Conservation (phyloP, 2,329 filamentous ascomycete genomes). For the Xylariomycetidae sp. region DNA sequence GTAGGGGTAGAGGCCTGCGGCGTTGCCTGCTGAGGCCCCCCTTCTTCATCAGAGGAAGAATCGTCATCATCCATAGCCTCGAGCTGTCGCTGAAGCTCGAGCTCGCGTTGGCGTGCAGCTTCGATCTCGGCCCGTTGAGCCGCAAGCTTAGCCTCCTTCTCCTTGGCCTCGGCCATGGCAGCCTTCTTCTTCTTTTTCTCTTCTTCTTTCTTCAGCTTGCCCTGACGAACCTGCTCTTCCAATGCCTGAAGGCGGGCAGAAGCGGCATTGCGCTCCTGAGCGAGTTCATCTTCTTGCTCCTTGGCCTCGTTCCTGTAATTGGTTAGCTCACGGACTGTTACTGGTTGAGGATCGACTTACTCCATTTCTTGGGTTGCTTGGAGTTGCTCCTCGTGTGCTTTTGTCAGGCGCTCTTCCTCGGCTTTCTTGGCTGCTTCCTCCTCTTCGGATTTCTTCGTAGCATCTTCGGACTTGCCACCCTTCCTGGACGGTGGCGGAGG, state of each 20-base stretch:
- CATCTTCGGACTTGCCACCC: conserved; percentile 50
- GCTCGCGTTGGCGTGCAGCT: conserved; percentile 80
- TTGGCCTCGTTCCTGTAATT: conserved; percentile 61
- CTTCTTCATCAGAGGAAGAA: conserved; percentile 75
- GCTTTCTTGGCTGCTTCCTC: conserved; percentile 52
- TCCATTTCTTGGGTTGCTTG: conserved; percentile 69
- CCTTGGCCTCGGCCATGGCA: conserved; percentile 76
- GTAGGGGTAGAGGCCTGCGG: conserved; percentile 56
- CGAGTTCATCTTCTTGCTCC: conserved; percentile 73
- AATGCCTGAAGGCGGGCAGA: conserved; percentile 79
- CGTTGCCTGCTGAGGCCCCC: conserved; percentile 65
- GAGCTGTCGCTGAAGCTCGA: conserved; percentile 82
- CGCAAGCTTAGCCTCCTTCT: conserved; percentile 79
- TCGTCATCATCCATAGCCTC: conserved; percentile 68
- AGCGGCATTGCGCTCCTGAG: conserved; percentile 72
- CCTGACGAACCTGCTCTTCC: conserved; percentile 87
- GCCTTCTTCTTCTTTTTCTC: conserved; percentile 92
- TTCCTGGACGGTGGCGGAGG: conserved; percentile 77
- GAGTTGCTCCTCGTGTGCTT: conserved; percentile 71
- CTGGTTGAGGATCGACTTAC: conserved; percentile 52
- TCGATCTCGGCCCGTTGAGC: conserved; percentile 88
- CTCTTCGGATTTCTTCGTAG: conserved; percentile 35
- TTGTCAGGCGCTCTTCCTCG: conserved; percentile 59
- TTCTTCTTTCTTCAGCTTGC: conserved; percentile 93
- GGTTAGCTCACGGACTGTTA: conserved; percentile 11